These are phyloP conservation scores for Lasiodiplodia sp. DNA, from an alignment of 2,329 filamentous ascomycete genomes.

Conservation along the genomic window DNA sequence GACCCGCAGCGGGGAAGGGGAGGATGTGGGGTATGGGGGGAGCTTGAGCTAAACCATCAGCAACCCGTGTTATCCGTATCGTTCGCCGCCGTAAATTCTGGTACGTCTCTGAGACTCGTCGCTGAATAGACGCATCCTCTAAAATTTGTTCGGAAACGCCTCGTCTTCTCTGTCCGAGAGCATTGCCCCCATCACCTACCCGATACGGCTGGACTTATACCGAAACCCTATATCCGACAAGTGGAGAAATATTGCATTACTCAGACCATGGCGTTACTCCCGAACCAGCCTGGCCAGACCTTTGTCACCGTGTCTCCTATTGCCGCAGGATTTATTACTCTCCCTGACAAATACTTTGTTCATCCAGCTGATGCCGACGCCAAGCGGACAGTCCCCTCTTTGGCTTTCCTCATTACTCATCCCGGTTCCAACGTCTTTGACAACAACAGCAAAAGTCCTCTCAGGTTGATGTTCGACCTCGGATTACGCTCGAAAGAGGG, in stretches of 20 bases:
- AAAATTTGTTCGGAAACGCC: neutral
- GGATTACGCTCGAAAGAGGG: conserved; percentile 56
- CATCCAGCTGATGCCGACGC: conserved; percentile 53
- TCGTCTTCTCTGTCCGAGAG: neutral
- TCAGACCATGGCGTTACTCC: conserved; percentile 31
- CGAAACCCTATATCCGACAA: neutral
- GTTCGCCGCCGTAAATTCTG: neutral
- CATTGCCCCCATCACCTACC: neutral
- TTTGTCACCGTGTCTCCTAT: conserved; percentile 44
- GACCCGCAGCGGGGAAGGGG: conserved; percentile 13
- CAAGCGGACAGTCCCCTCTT: conserved; percentile 59
- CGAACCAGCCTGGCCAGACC: conserved; percentile 35
- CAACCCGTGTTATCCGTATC: conserved; percentile 4
- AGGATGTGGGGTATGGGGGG: conserved; percentile 18
- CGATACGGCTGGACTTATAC: neutral
- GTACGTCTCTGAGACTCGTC: neutral
- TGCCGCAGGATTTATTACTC: conserved; percentile 50
- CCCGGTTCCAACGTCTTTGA: conserved; percentile 39
- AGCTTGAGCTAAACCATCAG: neutral
- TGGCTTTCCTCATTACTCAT: conserved; percentile 62
- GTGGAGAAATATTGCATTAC: neutral
- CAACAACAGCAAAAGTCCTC: conserved; percentile 33
- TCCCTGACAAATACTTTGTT: conserved; percentile 57
- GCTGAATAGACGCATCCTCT: neutral
- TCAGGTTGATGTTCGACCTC: conserved; percentile 61